Conservation (phyloP, 192 early-diverging fungal genomes). For the Podila epicladia region DNA sequence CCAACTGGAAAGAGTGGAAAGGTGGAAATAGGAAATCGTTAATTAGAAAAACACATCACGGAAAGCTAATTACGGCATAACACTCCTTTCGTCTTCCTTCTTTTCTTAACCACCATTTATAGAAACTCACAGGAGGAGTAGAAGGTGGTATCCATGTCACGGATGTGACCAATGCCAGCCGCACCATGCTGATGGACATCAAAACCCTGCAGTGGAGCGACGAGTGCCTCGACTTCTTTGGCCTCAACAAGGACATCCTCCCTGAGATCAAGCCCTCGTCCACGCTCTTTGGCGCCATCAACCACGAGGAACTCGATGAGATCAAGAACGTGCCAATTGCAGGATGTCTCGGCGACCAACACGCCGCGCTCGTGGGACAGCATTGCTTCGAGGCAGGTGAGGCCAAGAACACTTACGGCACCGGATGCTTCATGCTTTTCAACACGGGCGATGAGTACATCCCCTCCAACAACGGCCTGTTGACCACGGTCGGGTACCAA, state of each 20-base stretch:
- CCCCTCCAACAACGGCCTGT: conserved; percentile 81
- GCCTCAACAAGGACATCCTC: conserved; percentile 65
- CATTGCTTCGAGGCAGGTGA: conserved; percentile 87
- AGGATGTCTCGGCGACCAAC: conserved; percentile 95
- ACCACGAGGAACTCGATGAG: conserved; percentile 52
- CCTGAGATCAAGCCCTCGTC: conserved; percentile 88
- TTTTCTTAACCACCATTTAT: background rate
- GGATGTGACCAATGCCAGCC: conserved; percentile 93
- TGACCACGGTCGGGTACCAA: conserved; percentile 92
- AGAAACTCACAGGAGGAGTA: conserved; percentile 87
- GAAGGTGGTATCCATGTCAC: conserved; percentile 81
- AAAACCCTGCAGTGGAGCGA: conserved; percentile 83
- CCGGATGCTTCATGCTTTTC: conserved; percentile 96
- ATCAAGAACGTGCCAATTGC: conserved; percentile 80
- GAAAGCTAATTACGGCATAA: no score
- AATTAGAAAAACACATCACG: no score
- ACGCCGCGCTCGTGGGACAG: conserved; percentile 95
- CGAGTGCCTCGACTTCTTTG: conserved; percentile 82
- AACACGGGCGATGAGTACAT: conserved; percentile 86
- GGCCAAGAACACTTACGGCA: conserved; percentile 97
- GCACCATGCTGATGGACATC: conserved; percentile 96
- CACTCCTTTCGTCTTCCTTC: no score
- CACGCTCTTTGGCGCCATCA: conserved; percentile 73
- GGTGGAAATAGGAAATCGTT: no score
- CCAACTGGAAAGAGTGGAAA: background rate